These are phyloP conservation scores for Ambrosia artemisiifolia DNA, from an alignment of 129 eudicot species.

Conservation along the genomic window DNA sequence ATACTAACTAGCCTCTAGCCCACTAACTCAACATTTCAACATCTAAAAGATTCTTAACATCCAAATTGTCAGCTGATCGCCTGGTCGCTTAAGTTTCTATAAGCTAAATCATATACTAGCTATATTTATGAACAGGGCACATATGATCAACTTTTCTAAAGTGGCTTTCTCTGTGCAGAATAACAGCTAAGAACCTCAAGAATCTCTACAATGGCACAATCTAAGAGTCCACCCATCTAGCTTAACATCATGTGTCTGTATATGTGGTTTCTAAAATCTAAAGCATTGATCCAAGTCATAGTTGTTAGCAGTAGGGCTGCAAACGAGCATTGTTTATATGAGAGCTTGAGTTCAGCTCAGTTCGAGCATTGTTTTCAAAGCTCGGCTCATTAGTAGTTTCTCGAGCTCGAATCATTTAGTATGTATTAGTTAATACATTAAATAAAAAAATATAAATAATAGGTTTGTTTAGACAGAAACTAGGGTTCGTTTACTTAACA, in stretches of 20 bases:
- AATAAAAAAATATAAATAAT: too few relatives aligned
- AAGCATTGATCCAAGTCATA: neutral
- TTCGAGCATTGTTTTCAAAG: too few relatives aligned
- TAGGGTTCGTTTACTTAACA: too few relatives aligned
- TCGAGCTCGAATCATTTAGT: too few relatives aligned
- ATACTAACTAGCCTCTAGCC: neutral
- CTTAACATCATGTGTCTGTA: neutral
- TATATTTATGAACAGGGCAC: neutral
- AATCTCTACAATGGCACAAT: neutral
- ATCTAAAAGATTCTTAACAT: neutral
- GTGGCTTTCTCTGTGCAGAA: neutral
- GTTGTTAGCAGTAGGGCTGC: too few relatives aligned
- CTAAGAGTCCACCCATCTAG: neutral
- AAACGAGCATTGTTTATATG: too few relatives aligned
- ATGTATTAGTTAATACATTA: too few relatives aligned
- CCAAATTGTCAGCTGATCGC: neutral
- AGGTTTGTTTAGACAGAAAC: too few relatives aligned
- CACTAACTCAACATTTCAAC: neutral
- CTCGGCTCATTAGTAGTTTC: too few relatives aligned
- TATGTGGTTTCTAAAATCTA: neutral
- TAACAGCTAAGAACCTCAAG: neutral
- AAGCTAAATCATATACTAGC: neutral
- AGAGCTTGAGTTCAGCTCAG: too few relatives aligned
- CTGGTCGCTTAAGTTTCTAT: neutral
- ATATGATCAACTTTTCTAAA: neutral